Evolutionary conservation across 495 filamentous ascomycete species (phyloP), one percentile per base, ranked within the genome.

Genomic region (Bathelium albidoporum): DNA sequence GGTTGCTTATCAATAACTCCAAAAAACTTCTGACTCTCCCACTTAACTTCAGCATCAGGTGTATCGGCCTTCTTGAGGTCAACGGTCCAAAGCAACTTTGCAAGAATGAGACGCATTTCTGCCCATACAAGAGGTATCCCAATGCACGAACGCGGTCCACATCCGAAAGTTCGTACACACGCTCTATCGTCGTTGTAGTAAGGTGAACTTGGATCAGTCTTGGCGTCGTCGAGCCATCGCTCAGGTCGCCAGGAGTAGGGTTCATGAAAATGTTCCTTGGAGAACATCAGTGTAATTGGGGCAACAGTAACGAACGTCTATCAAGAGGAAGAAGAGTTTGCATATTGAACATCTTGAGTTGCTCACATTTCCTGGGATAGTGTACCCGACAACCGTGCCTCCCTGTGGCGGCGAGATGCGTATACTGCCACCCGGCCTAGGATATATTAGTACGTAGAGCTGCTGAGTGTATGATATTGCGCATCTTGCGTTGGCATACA

Each of bases 401-500:
- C 43, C 43, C 10, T 49, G 10, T 49, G 43, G 43, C 3, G 43
- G 43, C 10, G 43, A 49, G 10, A 49, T 49, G n/a, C 43, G 43
- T 20, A 49, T 49, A 20, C n/a, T 14, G 4, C 43, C 43, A 49
- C 10, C 20, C 2, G 49, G 24, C 22, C 20, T 28, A 55, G 20
- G 22, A 12, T 29, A 28, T 29, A 20, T 55, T 55, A 29, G 49
- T 55, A 28, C 49, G 16, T 20, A 55, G 10, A 16, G 29, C 49
- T 2, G 5, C 11, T 28, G 49, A 29, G 14, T 14, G 14, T 29
- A 55, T 12, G 20, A n/a, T 29, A 11, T 2, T 55, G 49, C 20
- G 9, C 43, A 49, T 18, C 43, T 20, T 18, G 20, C 43, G 10
- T 49, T 2, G 85, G 84, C 10, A 83, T 82, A 66, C 84, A 85